Evolutionary conservation across 2,329 filamentous ascomycete genomes (phyloP).

Genomic region (Apiospora kogelbergensis): DNA sequence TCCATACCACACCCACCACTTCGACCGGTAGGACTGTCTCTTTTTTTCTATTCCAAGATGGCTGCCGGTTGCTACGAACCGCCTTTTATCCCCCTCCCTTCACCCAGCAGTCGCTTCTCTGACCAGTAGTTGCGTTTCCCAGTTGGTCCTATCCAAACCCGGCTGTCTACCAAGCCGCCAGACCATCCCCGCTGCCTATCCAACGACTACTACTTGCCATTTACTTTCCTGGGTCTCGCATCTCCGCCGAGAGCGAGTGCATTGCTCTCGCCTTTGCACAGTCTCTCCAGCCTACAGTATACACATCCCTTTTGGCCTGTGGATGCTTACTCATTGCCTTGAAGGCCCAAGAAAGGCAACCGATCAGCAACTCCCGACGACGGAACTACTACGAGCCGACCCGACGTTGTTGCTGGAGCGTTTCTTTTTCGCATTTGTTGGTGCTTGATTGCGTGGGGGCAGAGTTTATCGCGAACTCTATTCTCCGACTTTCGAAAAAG

Average conservation of each 20-base stretch:
- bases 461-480: background rate
- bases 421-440: background rate
- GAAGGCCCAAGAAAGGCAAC: background rate
- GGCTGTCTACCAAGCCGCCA: background rate
- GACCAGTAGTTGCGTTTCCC: background rate
- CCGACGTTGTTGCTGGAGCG: background rate
- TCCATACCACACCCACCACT: background rate
- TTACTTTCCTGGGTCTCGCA: background rate
- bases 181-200: background rate
- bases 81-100: background rate
- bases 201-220: background rate
- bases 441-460: background rate
- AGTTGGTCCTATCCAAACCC: background rate
- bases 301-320: background rate
- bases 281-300: no score
- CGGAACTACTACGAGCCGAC: background rate
- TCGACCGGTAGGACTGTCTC: background rate
- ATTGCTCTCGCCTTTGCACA: background rate
- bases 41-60: background rate
- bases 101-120: background rate
- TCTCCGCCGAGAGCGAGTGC: background rate
- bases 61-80: background rate
- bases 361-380: background rate
- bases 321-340: background rate
- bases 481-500: background rate